Conservation (phyloP, 1,284 basidiomycete species). For the Jaminaea rosea region DNA sequence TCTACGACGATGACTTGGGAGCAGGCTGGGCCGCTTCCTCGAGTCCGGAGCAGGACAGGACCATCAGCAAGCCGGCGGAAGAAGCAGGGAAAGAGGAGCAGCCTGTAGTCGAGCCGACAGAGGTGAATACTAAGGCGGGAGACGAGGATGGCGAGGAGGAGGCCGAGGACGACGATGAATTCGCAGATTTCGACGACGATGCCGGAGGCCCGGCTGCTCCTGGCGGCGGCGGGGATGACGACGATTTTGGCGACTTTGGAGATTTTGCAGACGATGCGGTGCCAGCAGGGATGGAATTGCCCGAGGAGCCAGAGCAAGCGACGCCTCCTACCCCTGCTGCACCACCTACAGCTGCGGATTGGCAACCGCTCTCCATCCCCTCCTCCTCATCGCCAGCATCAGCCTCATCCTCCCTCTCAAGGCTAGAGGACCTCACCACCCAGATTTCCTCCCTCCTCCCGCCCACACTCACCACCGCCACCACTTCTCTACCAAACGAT, state of each 20-base stretch:
- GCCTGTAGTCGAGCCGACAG: no score
- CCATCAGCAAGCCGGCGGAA: no score
- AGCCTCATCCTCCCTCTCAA: no score
- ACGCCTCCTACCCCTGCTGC: background rate
- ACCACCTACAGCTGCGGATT: background rate
- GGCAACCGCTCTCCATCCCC: background rate
- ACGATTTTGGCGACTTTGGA: slow-evolving; percentile 2
- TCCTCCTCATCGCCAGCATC: slow-evolving; percentile 1
- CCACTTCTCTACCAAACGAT: no score
- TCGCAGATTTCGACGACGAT: slow-evolving; percentile 6
- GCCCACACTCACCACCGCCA: background rate
- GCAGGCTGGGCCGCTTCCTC: no score
- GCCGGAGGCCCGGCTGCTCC: background rate
- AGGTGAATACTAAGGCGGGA: no score
- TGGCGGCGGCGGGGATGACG: background rate
- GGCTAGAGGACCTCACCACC: no score
- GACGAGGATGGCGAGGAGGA: slow-evolving; percentile 4
- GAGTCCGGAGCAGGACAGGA: no score
- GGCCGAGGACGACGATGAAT: slow-evolving; percentile 3
- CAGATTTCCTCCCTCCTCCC: slow-evolving; percentile 3
- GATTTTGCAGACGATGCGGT: slow-evolving; percentile 5
- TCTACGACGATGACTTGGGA: no score
- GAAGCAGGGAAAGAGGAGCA: no score
- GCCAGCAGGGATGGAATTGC: background rate
- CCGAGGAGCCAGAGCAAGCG: background rate